Conservation (phyloP, 1,284 basidiomycete genomes). For the Sporisorium graminicola region DNA sequence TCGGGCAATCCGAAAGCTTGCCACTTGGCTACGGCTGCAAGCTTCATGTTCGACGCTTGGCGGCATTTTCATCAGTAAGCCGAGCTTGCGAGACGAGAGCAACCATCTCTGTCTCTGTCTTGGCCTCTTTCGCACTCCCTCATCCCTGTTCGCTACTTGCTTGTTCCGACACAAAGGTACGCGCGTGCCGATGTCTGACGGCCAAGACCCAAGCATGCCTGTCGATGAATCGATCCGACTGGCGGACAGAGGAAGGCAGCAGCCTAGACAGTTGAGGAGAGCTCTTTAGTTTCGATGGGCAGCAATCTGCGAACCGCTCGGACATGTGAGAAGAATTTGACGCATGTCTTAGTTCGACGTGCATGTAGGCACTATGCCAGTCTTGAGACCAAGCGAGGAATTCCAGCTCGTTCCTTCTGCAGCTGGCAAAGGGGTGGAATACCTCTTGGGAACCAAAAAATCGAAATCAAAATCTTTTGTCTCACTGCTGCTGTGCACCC, state of each 20-base stretch:
- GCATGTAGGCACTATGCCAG: conserved; percentile 27
- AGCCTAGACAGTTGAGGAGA: not conserved
- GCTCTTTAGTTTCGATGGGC: not conserved
- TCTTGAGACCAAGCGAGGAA: conserved; percentile 5
- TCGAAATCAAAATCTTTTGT: no score
- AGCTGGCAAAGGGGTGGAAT: conserved; percentile 8
- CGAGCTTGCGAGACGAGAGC: not conserved
- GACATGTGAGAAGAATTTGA: conserved; percentile 45
- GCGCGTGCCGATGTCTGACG: no score
- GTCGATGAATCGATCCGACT: no score
- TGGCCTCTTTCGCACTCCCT: not conserved
- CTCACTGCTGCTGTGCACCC: no score
- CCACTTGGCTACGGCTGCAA: not conserved
- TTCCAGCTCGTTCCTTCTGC: not conserved
- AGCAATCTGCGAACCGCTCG: conserved; percentile 15
- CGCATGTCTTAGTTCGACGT: conserved; percentile 22
- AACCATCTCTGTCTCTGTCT: not conserved
- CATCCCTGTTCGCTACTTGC: not conserved
- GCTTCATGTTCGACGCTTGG: conserved; percentile 24
- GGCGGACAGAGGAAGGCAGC: not conserved
- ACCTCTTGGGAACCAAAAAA: no score
- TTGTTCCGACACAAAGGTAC: not conserved
- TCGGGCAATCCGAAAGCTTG: conserved; percentile 18
- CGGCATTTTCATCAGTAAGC: not conserved
- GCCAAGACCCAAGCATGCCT: not conserved